Conservation (phyloP, 257 asterid species). For the Rehmannia glutinosa region DNA sequence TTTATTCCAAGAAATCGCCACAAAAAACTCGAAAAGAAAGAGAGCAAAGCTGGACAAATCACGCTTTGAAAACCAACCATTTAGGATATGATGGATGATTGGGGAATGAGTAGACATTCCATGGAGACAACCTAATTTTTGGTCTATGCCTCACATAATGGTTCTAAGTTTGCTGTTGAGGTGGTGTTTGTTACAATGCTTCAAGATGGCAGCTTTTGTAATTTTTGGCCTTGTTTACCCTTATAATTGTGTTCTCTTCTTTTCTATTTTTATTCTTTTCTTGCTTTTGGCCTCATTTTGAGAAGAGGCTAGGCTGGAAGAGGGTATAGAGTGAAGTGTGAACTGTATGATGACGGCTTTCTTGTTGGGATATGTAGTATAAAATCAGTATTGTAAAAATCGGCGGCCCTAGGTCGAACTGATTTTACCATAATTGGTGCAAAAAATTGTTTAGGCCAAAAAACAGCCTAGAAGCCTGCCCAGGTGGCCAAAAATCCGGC, state of each 20-base stretch:
- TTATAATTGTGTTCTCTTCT: not conserved
- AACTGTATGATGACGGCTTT: too few species aligned
- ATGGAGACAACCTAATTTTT: not conserved
- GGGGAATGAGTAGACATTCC: slow-evolving; percentile 2
- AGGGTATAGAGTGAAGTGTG: not conserved
- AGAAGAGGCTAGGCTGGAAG: slow-evolving; percentile 16
- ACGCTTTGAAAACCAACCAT: slow-evolving; percentile 42
- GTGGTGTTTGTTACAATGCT: not conserved
- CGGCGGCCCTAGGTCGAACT: too few species aligned
- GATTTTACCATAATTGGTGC: too few species aligned
- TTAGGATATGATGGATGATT: slow-evolving; percentile 45
- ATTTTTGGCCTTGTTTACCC: not conserved
- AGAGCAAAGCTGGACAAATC: slow-evolving; percentile 34
- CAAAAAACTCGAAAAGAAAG: slow-evolving; percentile 37
- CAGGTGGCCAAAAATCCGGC: too few species aligned
- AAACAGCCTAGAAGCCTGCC: too few species aligned
- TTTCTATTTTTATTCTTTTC: not conserved
- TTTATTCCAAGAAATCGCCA: slow-evolving; percentile 72
- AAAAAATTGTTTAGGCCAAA: too few species aligned
- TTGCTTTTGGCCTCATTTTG: slow-evolving; percentile 30
- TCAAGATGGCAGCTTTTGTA: not conserved
- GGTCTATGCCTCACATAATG: not conserved
- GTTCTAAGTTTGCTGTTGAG: not conserved
- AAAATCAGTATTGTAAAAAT: too few species aligned
- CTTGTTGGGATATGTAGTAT: too few species aligned